Conservation (phyloP, 1,284 basidiomycete genomes). For the Rhodotorula sp. region DNA sequence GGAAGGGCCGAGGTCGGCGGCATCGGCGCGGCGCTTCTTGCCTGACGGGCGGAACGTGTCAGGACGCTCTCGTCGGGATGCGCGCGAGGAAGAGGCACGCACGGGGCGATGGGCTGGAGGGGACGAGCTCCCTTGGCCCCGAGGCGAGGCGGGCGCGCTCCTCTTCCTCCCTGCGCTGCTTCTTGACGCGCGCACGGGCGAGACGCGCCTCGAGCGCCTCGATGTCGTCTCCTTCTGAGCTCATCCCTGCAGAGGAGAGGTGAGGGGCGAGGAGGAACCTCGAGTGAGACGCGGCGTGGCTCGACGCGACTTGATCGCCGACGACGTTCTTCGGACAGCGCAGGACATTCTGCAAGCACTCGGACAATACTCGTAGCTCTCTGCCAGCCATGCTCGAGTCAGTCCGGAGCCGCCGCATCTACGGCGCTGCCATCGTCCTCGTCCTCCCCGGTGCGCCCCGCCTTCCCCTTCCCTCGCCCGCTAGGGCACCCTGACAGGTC, state of each 20-base stretch:
- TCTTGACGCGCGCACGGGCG: not conserved
- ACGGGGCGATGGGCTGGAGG: slow-evolving; percentile 30
- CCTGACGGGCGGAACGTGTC: not conserved
- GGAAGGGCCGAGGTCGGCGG: not conserved
- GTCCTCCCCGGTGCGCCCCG: slow-evolving; percentile 25
- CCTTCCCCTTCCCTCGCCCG: not conserved
- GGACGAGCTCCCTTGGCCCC: slow-evolving; percentile 18
- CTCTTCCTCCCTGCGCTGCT: not conserved
- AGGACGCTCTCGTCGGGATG: accelerated
- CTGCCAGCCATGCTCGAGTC: slow-evolving; percentile 27
- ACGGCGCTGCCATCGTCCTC: slow-evolving; percentile 27
- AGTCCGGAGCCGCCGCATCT: slow-evolving; percentile 20
- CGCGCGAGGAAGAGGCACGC: not conserved
- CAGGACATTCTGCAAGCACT: not conserved
- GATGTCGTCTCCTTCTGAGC: not conserved
- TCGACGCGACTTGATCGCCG: not conserved
- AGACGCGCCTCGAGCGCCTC: slow-evolving; percentile 3
- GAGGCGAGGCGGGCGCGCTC: not conserved
- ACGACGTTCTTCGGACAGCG: not conserved
- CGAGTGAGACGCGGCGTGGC: not conserved
- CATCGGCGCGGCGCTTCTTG: slow-evolving; percentile 22
- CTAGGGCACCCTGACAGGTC: too few species aligned
- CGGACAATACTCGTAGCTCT: too few species aligned
- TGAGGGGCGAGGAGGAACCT: too few species aligned
- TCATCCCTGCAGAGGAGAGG: not conserved